phyloP scores from a whole-genome alignment of 768 basidiomycete species.

The Lactifluus volemus region DNA sequence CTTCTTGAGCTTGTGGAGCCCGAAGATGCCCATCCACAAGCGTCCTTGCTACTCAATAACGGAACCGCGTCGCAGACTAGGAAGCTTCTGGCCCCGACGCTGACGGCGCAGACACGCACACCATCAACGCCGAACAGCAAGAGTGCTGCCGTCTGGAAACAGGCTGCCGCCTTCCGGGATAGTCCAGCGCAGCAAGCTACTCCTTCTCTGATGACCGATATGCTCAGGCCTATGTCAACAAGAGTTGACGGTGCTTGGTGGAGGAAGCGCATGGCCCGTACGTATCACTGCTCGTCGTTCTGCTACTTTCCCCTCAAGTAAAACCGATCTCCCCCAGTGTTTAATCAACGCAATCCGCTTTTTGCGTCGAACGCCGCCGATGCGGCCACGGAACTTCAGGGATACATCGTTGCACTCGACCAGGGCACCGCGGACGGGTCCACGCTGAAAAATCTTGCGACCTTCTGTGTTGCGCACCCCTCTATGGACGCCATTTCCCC shows the following conservation, averaged over 20 bases:
- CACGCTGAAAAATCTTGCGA: constrained; percentile 56
- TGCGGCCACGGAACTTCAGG: constrained; percentile 42
- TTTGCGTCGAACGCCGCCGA: constrained; percentile 33
- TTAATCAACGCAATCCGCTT: constrained; percentile 41
- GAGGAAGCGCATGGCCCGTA: constrained; percentile 66
- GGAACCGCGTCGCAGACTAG: constrained; percentile 33
- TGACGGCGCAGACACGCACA: constrained; percentile 26
- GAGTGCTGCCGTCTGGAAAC: constrained; percentile 49
- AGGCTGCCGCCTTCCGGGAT: constrained; percentile 73
- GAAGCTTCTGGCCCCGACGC: constrained; percentile 32
- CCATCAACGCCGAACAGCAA: constrained; percentile 63
- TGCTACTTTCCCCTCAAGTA: not conserved
- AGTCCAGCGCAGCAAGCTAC: constrained; percentile 56
- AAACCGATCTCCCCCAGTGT: constrained; percentile 28
- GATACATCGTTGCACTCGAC: constrained; percentile 46
- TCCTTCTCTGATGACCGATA: constrained; percentile 46
- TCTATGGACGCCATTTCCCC: constrained; percentile 45
- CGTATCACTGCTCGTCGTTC: constrained; percentile 24
- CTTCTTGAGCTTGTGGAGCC: constrained; percentile 80
- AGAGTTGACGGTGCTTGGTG: constrained; percentile 79
- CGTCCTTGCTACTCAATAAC: constrained; percentile 17
- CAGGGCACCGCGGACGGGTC: constrained; percentile 41
- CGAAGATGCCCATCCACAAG: constrained; percentile 35
- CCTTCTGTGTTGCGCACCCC: constrained; percentile 54
- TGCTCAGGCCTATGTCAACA: constrained; percentile 38